phyloP scores from a whole-genome alignment of 1,284 basidiomycete species.

The Rhodotorula sp. region DNA sequence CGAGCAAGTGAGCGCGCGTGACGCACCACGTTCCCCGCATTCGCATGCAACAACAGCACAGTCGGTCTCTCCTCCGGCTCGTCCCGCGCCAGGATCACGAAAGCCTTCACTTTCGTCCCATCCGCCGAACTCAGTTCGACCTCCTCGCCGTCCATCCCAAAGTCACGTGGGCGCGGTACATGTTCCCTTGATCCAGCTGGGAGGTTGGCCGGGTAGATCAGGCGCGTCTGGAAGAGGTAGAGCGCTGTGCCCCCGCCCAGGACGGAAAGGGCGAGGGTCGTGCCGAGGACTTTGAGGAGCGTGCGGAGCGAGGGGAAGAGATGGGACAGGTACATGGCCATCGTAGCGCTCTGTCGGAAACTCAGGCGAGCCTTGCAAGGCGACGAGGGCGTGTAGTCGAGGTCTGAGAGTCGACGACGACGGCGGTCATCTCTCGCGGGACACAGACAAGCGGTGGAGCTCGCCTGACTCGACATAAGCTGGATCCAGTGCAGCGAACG shows the following conservation, averaged over 20 bases:
- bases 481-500: no score
- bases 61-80: slow-evolving; percentile 59
- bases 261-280: slow-evolving; percentile 10
- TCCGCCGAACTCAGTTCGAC: slow-evolving; percentile 66
- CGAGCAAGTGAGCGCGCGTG: neutral
- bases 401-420: no score
- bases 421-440: no score
- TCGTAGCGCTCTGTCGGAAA: no score
- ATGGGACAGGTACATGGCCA: no score
- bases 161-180: slow-evolving; percentile 67
- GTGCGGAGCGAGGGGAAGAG: slow-evolving; percentile 2
- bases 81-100: slow-evolving; percentile 55
- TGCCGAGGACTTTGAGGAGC: slow-evolving; percentile 18
- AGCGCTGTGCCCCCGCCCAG: slow-evolving; percentile 15
- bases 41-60: slow-evolving; percentile 86
- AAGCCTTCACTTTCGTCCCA: slow-evolving; percentile 60
- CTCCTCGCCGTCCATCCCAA: slow-evolving; percentile 69
- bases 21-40: slow-evolving; percentile 63
- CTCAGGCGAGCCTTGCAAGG: no score
- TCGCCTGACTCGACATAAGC: no score
- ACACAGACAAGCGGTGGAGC: no score
- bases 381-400: no score
- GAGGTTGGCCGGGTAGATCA: slow-evolving; percentile 86
- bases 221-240: slow-evolving; percentile 66
- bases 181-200: slow-evolving; percentile 72